Percentiles rank a stretch among this genome's conserved stretches.
Conservation (phyloP, 805 yeast genomes). For the Yarrowia yakushimensis region DNA sequence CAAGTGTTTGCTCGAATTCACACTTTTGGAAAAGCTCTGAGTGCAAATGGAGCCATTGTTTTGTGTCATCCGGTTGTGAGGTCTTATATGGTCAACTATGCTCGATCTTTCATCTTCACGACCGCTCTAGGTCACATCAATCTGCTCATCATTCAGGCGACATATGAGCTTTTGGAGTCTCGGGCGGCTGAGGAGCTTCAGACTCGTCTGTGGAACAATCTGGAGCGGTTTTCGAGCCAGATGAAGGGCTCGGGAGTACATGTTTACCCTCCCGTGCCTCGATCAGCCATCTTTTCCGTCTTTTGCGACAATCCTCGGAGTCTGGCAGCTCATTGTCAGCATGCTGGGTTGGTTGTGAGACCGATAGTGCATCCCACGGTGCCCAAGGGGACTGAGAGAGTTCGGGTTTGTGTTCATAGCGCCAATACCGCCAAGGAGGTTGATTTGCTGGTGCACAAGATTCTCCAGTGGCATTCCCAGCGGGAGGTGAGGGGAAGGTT, state of each 20-base stretch:
- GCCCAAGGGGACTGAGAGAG: constrained; percentile 32
- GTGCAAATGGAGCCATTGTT: constrained; percentile 31
- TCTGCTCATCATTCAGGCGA: constrained; percentile 29
- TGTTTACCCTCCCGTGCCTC: constrained; percentile 1
- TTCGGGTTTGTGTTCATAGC: constrained; percentile 32
- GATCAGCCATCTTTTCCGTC: constrained; percentile 26
- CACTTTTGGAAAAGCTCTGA: constrained; percentile 34
- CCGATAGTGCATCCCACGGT: constrained; percentile 34
- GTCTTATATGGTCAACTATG: constrained; percentile 30
- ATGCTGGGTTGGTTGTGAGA: constrained; percentile 30
- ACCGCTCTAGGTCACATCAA: constrained; percentile 29
- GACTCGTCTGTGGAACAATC: not conserved
- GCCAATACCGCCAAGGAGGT: constrained; percentile 28
- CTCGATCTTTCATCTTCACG: constrained; percentile 32
- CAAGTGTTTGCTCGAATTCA: constrained; percentile 29
- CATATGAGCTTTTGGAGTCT: constrained; percentile 27
- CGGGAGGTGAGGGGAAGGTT: constrained; percentile 1
- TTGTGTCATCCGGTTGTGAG: constrained; percentile 27
- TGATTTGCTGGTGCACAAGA: constrained; percentile 25
- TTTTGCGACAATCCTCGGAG: constrained; percentile 28
- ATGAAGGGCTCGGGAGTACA: not conserved
- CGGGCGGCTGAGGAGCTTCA: not conserved
- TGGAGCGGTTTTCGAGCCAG: not conserved
- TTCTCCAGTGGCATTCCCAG: not conserved
- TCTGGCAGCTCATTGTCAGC: constrained; percentile 30